Percentiles rank a stretch among this genome's conserved stretches.
Evolutionary conservation across 2,329 filamentous ascomycete genomes (phyloP).

Genomic region (Sporothrix luriei): DNA sequence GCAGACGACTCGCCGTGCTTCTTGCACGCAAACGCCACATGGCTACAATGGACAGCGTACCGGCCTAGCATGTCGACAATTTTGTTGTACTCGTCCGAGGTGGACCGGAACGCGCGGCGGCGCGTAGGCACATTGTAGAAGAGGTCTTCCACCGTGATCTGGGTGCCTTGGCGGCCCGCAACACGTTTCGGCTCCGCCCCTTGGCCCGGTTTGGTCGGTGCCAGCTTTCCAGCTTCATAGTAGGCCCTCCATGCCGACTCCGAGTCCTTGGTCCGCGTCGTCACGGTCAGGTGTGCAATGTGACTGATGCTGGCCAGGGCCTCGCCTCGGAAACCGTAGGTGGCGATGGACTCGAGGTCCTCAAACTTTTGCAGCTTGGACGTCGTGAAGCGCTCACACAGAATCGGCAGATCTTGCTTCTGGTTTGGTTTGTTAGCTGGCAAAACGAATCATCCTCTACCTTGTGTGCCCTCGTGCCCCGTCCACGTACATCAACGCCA

Average conservation of each 20-base stretch:
- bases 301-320: conserved; percentile 97
- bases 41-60: conserved; percentile 87
- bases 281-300: conserved; percentile 93
- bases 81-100: conserved; percentile 95
- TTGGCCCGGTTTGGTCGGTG: conserved; percentile 84
- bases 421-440: conserved; percentile 44
- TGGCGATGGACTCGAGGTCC: conserved; percentile 84
- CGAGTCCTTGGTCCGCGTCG: conserved; percentile 87
- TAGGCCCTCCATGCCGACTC: conserved; percentile 87
- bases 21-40: conserved; percentile 95
- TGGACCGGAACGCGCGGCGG: conserved; percentile 83
- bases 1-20: conserved; percentile 88
- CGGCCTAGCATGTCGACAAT: conserved; percentile 93
- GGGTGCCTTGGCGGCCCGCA: conserved; percentile 85
- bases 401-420: conserved; percentile 87
- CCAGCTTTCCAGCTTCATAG: conserved; percentile 80
- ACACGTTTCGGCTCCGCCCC: conserved; percentile 81
- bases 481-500: conserved; percentile 74
- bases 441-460: neutral
- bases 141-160: conserved; percentile 93
- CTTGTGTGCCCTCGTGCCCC: neutral
- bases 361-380: conserved; percentile 94
- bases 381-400: conserved; percentile 95
- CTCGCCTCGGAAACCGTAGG: conserved; percentile 97
- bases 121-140: conserved; percentile 96